Evolutionary conservation across 164 flowering plant species (phyloP).

Genomic region (Protea cynaroides): DNA sequence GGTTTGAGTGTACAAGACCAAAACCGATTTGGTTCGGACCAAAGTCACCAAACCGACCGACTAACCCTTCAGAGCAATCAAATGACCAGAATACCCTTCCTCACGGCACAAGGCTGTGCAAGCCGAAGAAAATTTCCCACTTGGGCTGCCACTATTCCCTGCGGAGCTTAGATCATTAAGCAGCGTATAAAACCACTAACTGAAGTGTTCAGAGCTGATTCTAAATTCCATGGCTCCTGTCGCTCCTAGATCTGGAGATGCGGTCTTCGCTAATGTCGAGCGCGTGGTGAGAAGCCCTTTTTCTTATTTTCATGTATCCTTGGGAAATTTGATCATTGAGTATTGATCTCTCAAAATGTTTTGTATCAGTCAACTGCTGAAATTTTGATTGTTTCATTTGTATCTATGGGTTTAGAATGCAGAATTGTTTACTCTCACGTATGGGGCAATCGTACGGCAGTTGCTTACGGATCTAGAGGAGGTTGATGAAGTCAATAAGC

Average conservation of each 20-base stretch:
- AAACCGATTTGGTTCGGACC: no score
- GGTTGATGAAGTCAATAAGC: slow-evolving; percentile 93
- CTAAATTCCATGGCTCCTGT: slow-evolving; percentile 47
- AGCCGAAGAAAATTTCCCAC: no score
- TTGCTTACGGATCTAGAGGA: slow-evolving; percentile 90
- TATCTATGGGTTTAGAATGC: slow-evolving; percentile 47
- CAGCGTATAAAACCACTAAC: no score
- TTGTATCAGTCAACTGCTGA: neutral
- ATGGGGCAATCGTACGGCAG: slow-evolving; percentile 89
- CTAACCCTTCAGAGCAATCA: no score
- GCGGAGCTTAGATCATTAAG: no score
- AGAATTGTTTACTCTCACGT: slow-evolving; percentile 89
- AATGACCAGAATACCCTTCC: no score
- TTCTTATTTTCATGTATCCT: neutral
- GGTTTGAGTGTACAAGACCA: no score
- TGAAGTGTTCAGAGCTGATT: no score
- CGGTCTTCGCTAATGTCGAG: slow-evolving; percentile 72
- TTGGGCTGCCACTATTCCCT: no score
- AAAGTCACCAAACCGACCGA: no score
- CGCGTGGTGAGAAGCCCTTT: slow-evolving; percentile 44
- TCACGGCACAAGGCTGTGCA: no score
- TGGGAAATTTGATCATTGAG: neutral
- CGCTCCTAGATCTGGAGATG: slow-evolving; percentile 83
- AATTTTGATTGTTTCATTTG: no score
- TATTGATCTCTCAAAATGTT: neutral